Conservation (phyloP, 2,329 filamentous ascomycete species). For the Venturia pyrina region DNA sequence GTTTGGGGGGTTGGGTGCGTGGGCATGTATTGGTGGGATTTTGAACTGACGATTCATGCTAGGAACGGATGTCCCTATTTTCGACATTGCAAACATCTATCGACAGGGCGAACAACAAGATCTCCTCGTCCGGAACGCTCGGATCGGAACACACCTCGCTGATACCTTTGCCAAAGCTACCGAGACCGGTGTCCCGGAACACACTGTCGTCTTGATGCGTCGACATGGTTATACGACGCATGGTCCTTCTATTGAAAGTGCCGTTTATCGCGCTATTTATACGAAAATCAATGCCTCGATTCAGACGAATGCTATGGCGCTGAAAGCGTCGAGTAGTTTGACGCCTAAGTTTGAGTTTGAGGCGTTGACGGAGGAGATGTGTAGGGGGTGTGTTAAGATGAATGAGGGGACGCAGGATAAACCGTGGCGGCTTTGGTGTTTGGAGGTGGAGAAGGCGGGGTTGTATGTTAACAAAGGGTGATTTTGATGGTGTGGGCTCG, state of each 20-base stretch:
- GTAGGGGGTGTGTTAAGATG: constrained; percentile 19
- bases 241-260: constrained; percentile 29
- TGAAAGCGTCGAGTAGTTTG: not conserved
- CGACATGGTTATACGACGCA: constrained; percentile 36
- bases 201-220: constrained; percentile 35
- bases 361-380: constrained; percentile 15
- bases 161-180: constrained; percentile 18
- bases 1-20: not conserved
- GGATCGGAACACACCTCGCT: constrained; percentile 25
- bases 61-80: constrained; percentile 20
- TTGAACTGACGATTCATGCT: not conserved
- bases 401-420: constrained; percentile 20
- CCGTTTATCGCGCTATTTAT: constrained; percentile 34
- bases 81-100: constrained; percentile 25
- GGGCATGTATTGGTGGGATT: not conserved
- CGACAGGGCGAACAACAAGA: constrained; percentile 20
- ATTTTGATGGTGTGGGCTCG: not conserved
- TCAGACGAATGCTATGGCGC: constrained; percentile 29
- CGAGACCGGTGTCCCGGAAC: constrained; percentile 15
- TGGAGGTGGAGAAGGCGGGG: constrained; percentile 19
- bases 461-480: constrained; percentile 18
- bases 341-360: constrained; percentile 17
- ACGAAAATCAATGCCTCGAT: constrained; percentile 34
- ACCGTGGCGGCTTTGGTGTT: constrained; percentile 23
- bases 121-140: constrained; percentile 23